Evolutionary conservation across 352 stramenopile species (phyloP), one percentile per base, ranked within the genome.

Genomic region (Phytophthora colocasiae): DNA sequence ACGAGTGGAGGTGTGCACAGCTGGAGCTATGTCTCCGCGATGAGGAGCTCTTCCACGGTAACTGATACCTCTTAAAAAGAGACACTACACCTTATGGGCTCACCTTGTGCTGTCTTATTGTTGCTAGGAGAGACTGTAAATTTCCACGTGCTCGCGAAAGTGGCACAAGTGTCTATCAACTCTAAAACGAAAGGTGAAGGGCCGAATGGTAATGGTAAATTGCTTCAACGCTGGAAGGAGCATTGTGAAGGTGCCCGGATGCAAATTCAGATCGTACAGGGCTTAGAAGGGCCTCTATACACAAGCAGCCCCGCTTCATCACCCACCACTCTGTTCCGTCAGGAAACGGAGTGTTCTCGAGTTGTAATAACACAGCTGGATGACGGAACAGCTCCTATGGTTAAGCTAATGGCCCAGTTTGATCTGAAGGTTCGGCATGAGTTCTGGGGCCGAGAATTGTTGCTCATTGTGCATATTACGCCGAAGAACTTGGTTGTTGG

Each of bases 41-140:
- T 36, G 47, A 81, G 4, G 62, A 86, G 59, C 77, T 93, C 36
- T 91, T 91, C 57, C 85, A 91, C 46, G 82, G 85, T 90, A 54
- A 50, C 27, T 24, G 17, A 40, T 24, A 19, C 17, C n/a, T 57
- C 36, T 22, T 22, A 22, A 60, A 39, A 6, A 22, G 8, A 49
- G 19, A 58, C 14, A 22, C 26, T 39, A 32, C 50, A 64, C 12
- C 24, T 68, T 6, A 9, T 49, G 17, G 66, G 56, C 19, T 56
- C 9, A 34, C 54, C 34, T 51, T 38, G 9, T 24, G 19, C 9
- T 22, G 22, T 22, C 22, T 22, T 49, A 26, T 39, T 45, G 19
- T 31, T 45, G 22, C 2, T 51, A 88, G 79, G 79, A 10, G 77
- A 86, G 58, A 76, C 64, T 45, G 66, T 86, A 39, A 65, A 66